These are phyloP conservation scores for Diaporthe australafricana DNA, from an alignment of 2,329 filamentous ascomycete species.

Conservation along the genomic window DNA sequence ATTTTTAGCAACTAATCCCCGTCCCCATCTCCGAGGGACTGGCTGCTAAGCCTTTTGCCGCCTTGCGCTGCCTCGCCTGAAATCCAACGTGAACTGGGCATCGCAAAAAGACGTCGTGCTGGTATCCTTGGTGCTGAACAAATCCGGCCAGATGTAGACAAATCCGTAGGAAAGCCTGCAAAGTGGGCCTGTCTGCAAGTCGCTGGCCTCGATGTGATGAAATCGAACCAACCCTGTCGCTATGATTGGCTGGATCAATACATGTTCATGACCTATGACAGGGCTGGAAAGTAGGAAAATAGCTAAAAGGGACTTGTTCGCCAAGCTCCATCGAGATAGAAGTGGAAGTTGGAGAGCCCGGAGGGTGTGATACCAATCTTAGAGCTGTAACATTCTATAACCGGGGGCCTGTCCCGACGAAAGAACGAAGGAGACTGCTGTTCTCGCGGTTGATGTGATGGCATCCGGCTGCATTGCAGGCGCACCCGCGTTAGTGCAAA, in stretches of 20 bases:
- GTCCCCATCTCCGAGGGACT: slow-evolving; percentile 6
- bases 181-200: slow-evolving; percentile 1
- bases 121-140: not conserved
- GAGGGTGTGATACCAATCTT: slow-evolving; percentile 29
- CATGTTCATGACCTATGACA: slow-evolving; percentile 22
- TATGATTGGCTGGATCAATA: slow-evolving; percentile 29
- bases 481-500: slow-evolving; percentile 35
- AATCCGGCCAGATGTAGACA: not conserved
- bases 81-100: slow-evolving; percentile 5
- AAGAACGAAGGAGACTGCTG: slow-evolving; percentile 26
- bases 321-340: slow-evolving; percentile 25
- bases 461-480: slow-evolving; percentile 36
- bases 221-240: not conserved
- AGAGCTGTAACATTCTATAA: slow-evolving; percentile 26
- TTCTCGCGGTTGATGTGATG: slow-evolving; percentile 33
- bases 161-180: not conserved
- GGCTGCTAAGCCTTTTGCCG: slow-evolving; percentile 2
- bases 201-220: slow-evolving; percentile 18
- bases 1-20: slow-evolving; percentile 27
- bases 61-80: not conserved
- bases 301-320: slow-evolving; percentile 13
- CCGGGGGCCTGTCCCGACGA: slow-evolving; percentile 27
- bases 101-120: not conserved
- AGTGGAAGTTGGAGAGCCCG: slow-evolving; percentile 26
- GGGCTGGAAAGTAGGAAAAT: slow-evolving; percentile 12